Conservation (phyloP, 2,329 filamentous ascomycete species). For the Calonectria pseudoreteaudii region DNA sequence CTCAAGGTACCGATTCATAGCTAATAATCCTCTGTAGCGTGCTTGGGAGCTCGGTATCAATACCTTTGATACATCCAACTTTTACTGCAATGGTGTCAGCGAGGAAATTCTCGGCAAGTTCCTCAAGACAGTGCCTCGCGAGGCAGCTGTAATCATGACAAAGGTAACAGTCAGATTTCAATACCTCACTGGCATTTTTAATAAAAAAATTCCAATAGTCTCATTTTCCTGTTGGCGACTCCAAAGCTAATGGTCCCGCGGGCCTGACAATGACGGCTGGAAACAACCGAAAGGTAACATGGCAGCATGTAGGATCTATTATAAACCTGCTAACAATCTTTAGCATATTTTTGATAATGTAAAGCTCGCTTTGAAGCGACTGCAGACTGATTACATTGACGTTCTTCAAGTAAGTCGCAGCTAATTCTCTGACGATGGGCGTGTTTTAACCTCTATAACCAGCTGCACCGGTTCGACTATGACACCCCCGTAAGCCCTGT, state of each 20-base stretch:
- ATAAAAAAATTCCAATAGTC: neutral
- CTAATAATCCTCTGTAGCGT: neutral
- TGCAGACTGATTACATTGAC: slow-evolving; percentile 68
- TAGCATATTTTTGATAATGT: slow-evolving; percentile 71
- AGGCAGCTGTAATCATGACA: slow-evolving; percentile 7
- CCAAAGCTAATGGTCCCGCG: neutral
- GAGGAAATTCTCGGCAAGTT: slow-evolving; percentile 10
- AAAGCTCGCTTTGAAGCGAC: slow-evolving; percentile 64
- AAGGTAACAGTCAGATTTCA: neutral
- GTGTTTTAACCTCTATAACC: too few species aligned
- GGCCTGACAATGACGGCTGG: neutral
- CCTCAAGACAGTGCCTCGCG: slow-evolving; percentile 3
- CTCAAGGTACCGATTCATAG: too few species aligned
- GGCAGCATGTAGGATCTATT: too few species aligned
- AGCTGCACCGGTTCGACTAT: slow-evolving; percentile 61
- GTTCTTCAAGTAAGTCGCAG: slow-evolving; percentile 57
- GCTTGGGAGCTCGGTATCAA: slow-evolving; percentile 9
- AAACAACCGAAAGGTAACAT: slow-evolving; percentile 4
- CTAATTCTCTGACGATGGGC: too few species aligned
- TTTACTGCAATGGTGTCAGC: slow-evolving; percentile 5
- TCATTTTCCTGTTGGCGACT: slow-evolving; percentile 1
- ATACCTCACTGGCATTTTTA: too few species aligned
- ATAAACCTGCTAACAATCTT: neutral
- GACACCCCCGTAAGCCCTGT: too few species aligned
- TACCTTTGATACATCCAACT: slow-evolving; percentile 8